Evolutionary conservation across 2,329 filamentous ascomycete species (phyloP).

Genomic region (Penicillium sp.): DNA sequence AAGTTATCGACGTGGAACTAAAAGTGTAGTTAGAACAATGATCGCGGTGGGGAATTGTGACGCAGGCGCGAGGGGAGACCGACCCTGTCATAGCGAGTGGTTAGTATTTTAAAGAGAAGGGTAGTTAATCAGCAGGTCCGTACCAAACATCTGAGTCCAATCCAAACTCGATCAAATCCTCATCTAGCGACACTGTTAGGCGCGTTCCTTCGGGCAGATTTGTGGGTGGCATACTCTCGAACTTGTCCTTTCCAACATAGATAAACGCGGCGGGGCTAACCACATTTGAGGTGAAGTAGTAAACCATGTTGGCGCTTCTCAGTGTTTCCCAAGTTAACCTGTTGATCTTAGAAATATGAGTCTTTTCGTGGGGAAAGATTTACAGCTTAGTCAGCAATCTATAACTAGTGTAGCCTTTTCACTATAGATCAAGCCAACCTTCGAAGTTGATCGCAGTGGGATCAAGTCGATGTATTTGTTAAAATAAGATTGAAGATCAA

Average conservation of each 20-base stretch:
- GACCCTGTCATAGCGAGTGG: slow-evolving; percentile 30
- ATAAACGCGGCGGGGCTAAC: slow-evolving; percentile 81
- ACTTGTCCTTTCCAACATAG: slow-evolving; percentile 98
- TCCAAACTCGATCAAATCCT: slow-evolving; percentile 88
- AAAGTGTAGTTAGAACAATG: not conserved
- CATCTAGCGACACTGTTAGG: slow-evolving; percentile 61
- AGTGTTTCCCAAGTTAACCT: not conserved
- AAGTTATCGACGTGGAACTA: slow-evolving; percentile 98
- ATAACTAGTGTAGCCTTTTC: not conserved
- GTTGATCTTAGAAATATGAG: not conserved
- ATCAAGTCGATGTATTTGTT: not conserved
- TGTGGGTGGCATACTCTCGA: slow-evolving; percentile 71
- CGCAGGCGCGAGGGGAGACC: slow-evolving; percentile 11
- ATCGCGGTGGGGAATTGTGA: not conserved
- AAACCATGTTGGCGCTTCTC: slow-evolving; percentile 67
- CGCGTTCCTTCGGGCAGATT: slow-evolving; percentile 1
- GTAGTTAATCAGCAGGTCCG: not conserved
- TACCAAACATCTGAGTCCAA: slow-evolving; percentile 96
- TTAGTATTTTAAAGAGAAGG: not conserved
- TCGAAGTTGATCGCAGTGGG: not conserved
- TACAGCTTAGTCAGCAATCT: slow-evolving; percentile 9
- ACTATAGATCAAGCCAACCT: not conserved
- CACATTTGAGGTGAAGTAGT: slow-evolving; percentile 86
- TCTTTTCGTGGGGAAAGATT: slow-evolving; percentile 6
- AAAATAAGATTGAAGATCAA: not conserved